Evolutionary conservation across 192 early-diverging fungal genomes (phyloP), one percentile per base, ranked within the genome.

Genomic region (Backusella circina): DNA sequence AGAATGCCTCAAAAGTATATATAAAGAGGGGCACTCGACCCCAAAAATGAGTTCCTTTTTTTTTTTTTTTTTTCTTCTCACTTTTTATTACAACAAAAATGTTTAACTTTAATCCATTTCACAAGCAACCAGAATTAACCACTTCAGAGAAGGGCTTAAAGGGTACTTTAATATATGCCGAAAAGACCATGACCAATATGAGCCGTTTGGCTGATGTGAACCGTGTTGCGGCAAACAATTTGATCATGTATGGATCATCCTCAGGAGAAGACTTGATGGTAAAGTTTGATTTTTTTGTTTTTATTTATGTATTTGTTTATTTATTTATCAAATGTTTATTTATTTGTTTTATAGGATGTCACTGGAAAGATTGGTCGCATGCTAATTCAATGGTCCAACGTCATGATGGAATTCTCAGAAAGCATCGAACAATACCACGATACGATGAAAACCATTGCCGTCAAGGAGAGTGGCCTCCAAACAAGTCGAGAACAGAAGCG

Each of bases 221-320:
- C n/a, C 74, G 77, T 30, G 57, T 76, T 0, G 70, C 77, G 26
- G 72, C 71, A n/a, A 71, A 73, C 32, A 65, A 66, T 13, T 39
- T 82, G 30, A 68, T 82, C 3, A 65, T 54, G 21, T 82, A 73
- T 79, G 81, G 77, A 9, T 39, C 74, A 15, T 75, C 77, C 13
- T 65, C 76, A 36, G 81, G 81, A 16, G 77, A 79, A 16, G 81
- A 82, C 26, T 35, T 82, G 23, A 76, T 66, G n/a, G 81, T 82
- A 82, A 65, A 38, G 31, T 35, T 10, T 18, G 2, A 47, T n/a
- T 41, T 41, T 41, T 41, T 41, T 41, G 3, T 41, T 12, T 57
- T 23, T 23, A 26, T 57, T n/a, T 51, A 21, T 57, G 2, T 57
- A 6, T 26, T 57, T 57, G 21, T 57, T 57, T 23, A 8, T 57